Percentiles rank a stretch among this genome's conserved stretches.
These are phyloP conservation scores for Acidomyces sp. DNA, from an alignment of 495 filamentous ascomycete species.

Conservation along the genomic window DNA sequence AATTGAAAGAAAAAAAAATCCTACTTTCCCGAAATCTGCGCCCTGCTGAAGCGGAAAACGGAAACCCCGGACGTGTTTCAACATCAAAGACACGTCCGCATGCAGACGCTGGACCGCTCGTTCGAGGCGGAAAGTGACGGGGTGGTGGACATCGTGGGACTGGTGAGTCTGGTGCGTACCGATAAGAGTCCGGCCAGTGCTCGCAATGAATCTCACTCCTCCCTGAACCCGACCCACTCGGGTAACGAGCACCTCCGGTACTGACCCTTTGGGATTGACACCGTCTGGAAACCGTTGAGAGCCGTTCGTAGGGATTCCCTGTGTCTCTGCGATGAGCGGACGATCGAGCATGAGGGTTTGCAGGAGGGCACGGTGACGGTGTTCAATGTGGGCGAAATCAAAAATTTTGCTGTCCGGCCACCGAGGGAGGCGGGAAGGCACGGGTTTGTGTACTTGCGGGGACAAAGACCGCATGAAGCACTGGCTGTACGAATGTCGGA, in stretches of 20 bases:
- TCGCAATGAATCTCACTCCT: neutral
- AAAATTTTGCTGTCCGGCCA: slow-evolving; percentile 1
- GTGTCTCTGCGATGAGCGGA: slow-evolving; percentile 1
- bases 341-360: slow-evolving; percentile 1
- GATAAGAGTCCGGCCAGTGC: slow-evolving; percentile 4
- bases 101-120: neutral
- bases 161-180: slow-evolving; percentile 3
- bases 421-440: neutral
- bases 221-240: neutral
- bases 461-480: slow-evolving; percentile 1
- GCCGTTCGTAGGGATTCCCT: slow-evolving; percentile 3
- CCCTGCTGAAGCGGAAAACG: slow-evolving; percentile 3
- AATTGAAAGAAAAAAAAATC: no score
- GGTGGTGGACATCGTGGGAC: slow-evolving; percentile 4
- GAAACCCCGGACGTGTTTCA: slow-evolving; percentile 3
- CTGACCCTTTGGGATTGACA: slow-evolving; percentile 4
- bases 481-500: slow-evolving; percentile 3
- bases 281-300: slow-evolving; percentile 5
- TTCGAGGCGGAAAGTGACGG: neutral
- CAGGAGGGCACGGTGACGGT: neutral
- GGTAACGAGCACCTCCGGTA: slow-evolving; percentile 2
- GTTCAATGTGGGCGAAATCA: slow-evolving; percentile 6
- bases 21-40: slow-evolving; percentile 4
- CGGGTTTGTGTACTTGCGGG: slow-evolving; percentile 2
- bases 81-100: slow-evolving; percentile 2